Evolutionary conservation across 345 rosid genomes (phyloP).

Genomic region (Triadica sebifera): DNA sequence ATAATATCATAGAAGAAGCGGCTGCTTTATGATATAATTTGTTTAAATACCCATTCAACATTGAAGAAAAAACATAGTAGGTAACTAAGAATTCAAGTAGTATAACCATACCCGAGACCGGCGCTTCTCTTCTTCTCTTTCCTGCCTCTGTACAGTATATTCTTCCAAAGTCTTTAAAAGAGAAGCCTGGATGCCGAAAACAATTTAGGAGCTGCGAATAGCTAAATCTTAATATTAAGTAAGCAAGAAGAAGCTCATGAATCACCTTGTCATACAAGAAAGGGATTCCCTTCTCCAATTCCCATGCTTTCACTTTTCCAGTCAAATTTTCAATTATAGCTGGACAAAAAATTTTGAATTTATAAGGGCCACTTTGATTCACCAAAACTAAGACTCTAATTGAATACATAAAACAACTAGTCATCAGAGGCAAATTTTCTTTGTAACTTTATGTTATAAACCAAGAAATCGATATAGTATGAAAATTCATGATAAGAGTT

Average conservation of each 20-base stretch:
- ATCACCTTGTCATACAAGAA: constrained; percentile 76
- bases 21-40: too few species aligned
- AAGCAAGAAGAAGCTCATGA: neutral
- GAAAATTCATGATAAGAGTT: neutral
- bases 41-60: neutral
- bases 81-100: neutral
- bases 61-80: neutral
- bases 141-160: constrained; percentile 43
- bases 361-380: constrained; percentile 7
- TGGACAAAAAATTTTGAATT: too few species aligned
- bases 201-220: constrained; percentile 16
- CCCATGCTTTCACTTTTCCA: constrained; percentile 73
- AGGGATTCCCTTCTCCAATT: constrained; percentile 57
- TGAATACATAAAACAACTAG: neutral
- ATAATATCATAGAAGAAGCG: neutral
- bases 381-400: neutral
- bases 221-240: neutral
- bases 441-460: neutral
- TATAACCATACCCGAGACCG: constrained; percentile 52
- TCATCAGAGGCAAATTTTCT: neutral
- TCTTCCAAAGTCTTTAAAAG: constrained; percentile 57
- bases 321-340: constrained; percentile 62
- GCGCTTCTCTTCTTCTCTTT: constrained; percentile 83
- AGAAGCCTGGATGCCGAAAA: constrained; percentile 44
- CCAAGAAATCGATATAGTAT: neutral